A percentile compares a stretch with the other conserved stretches of the same genome.
These are phyloP conservation scores for Quercus agrifolia DNA, from an alignment of 306 rosid species.

Conservation along the genomic window DNA sequence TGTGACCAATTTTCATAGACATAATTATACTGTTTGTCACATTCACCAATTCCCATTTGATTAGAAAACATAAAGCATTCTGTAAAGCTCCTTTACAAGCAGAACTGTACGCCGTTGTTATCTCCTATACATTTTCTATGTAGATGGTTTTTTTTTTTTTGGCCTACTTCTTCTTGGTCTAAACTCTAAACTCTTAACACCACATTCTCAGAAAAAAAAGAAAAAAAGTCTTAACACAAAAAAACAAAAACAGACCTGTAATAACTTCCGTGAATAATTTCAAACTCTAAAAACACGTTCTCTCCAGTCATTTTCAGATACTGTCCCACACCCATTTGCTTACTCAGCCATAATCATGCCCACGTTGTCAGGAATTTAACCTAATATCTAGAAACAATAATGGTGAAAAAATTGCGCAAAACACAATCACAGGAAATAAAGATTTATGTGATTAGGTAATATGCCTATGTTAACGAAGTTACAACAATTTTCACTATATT, in stretches of 20 bases:
- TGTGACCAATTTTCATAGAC: neutral
- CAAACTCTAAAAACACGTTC: neutral
- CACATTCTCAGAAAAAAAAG: too few species aligned
- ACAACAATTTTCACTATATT: too few species aligned
- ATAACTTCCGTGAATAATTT: neutral
- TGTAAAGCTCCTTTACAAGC: neutral
- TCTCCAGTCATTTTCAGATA: conserved; percentile 13
- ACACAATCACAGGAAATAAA: too few species aligned
- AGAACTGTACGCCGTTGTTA: neutral
- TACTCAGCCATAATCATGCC: neutral
- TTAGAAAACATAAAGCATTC: neutral
- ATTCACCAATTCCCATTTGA: neutral
- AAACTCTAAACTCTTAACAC: too few species aligned
- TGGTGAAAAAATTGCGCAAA: too few species aligned
- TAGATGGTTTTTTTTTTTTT: neutral
- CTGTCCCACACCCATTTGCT: conserved; percentile 5
- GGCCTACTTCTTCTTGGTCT: neutral
- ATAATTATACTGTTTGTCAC: neutral
- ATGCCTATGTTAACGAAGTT: too few species aligned
- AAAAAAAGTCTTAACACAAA: neutral
- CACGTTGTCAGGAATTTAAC: too few species aligned
- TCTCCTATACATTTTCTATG: neutral
- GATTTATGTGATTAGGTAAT: too few species aligned
- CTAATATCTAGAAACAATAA: too few species aligned
- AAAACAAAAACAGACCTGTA: neutral